Percentiles rank a stretch among this genome's conserved stretches.
phyloP scores from a whole-genome alignment of 2,329 filamentous ascomycete species.

The Trichoderma sp. region DNA sequence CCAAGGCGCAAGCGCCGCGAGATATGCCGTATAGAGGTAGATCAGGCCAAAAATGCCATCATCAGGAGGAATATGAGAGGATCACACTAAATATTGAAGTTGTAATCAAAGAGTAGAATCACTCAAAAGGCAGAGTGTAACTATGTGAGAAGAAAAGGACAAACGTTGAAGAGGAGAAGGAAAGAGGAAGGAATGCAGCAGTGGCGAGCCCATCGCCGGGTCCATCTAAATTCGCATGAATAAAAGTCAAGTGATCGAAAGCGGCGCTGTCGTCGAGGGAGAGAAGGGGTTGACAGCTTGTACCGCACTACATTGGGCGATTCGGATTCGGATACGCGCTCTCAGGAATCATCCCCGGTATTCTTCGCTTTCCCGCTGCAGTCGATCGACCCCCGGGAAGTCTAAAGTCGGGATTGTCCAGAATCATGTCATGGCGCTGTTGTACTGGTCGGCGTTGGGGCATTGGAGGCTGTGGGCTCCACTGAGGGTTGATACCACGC shows the following conservation, averaged over 20 bases:
- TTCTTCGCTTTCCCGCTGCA: slow-evolving; percentile 27
- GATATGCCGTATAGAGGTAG: background rate
- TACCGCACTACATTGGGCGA: slow-evolving; percentile 26
- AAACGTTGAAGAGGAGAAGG: background rate
- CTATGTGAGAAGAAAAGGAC: background rate
- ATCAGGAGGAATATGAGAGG: background rate
- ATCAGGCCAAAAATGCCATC: background rate
- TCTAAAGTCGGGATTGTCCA: slow-evolving; percentile 86
- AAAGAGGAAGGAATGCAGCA: background rate
- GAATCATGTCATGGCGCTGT: slow-evolving; percentile 67
- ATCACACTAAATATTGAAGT: background rate
- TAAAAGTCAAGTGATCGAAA: background rate
- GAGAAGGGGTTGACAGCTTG: background rate
- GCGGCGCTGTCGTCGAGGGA: background rate
- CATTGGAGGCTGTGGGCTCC: slow-evolving; percentile 59
- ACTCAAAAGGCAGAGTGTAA: background rate
- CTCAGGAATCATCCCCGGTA: slow-evolving; percentile 49
- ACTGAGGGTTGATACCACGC: slow-evolving; percentile 81
- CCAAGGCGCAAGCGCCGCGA: background rate
- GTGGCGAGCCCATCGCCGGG: background rate
- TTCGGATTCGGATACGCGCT: slow-evolving; percentile 51
- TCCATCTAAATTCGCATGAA: background rate
- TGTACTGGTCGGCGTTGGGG: slow-evolving; percentile 46
- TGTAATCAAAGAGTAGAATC: background rate
- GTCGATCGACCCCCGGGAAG: slow-evolving; percentile 51